Base-by-base conservation (phyloP, 176 grass and related monocot genomes). In the Neostapfia colusana region DNA sequence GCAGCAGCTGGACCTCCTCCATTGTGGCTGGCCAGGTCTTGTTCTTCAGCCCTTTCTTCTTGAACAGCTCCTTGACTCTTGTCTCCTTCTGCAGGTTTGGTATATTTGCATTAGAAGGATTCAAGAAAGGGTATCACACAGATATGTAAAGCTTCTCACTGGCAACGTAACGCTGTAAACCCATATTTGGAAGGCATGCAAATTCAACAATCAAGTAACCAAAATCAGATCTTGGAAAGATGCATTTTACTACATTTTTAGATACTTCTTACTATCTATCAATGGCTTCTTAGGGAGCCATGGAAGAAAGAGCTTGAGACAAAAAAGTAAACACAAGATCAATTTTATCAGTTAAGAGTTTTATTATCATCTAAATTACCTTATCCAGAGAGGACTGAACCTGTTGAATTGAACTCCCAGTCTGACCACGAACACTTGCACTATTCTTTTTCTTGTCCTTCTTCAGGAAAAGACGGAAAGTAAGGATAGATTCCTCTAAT, bases 371-470 rank as follows among this genome's bases (percentile, higher is more conserved):
- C 14, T 20, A 64, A 16, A 25, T 65, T 81, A 91, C 93, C 91
- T 92, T 99, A 28, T 92, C 89, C 0, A 99, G 85, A 78, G 95
- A 99, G 44, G 95, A 88, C 55, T 88, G 89, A 82, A 99, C 95
- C 77, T 95, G 91, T 10, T 92, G 91, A 78, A 95, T 84, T 2
- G 95, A 99, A 70, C 89, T 88, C 51, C 87, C 89, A 24, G 63
- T 76, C 53, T 87, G 83, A 56, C 87, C 87, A 88, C 92, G 79
- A 74, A 37, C 53, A 50, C 73, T 65, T 24, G 55, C 63, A 85
- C 85, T 76, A 21, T 42, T 86, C 82, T 90, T 99, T 85, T 76
- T 95, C 85, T 99, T 99, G 75, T 99, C 95, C 57, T 84, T 90
- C 73, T 92, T 99, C 65, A 99, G 69, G 74, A 99, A 99, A 63